A percentile compares a stretch with the other conserved stretches of the same genome.
These are phyloP conservation scores for Cyclocybe cylindracea DNA, from an alignment of 768 basidiomycete species.

Conservation along the genomic window DNA sequence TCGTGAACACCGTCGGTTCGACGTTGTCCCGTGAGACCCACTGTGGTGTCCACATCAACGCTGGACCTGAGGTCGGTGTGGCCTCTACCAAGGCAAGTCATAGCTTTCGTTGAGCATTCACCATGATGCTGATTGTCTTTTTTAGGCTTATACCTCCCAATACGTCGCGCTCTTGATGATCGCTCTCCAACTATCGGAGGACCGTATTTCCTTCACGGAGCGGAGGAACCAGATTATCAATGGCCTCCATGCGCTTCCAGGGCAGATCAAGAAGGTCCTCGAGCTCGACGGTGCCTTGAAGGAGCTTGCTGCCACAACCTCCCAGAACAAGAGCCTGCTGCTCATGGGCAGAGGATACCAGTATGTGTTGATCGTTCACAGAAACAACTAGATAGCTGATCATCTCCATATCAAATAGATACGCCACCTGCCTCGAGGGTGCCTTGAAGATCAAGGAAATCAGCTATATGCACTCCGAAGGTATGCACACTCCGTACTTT, in stretches of 20 bases:
- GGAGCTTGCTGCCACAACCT: conserved; percentile 78
- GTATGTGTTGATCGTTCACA: conserved; percentile 40
- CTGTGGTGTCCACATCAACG: conserved; percentile 99
- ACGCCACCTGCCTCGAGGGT: conserved; percentile 97
- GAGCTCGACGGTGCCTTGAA: conserved; percentile 76
- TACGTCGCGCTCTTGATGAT: conserved; percentile 98
- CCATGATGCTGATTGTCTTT: conserved; percentile 3
- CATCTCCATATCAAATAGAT: conserved; percentile 36
- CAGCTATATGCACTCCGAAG: conserved; percentile 87
- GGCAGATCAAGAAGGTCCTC: conserved; percentile 86
- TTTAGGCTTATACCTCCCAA: conserved; percentile 95
- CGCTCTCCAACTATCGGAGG: conserved; percentile 97
- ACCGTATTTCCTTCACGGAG: conserved; percentile 89
- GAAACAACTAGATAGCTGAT: background rate
- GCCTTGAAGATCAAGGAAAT: conserved; percentile 99
- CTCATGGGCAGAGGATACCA: conserved; percentile 99
- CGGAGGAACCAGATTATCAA: conserved; percentile 93
- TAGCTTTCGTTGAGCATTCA: background rate
- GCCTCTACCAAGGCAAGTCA: conserved; percentile 88
- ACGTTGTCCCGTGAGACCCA: conserved; percentile 98
- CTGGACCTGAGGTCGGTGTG: conserved; percentile 98
- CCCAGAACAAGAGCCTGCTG: conserved; percentile 83
- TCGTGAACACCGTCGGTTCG: conserved; percentile 98
- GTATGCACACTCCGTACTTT: conserved; percentile 30
- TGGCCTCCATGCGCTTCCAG: conserved; percentile 87